These are phyloP conservation scores for Cladophialophora psammophila DNA, from an alignment of 2,329 filamentous ascomycete genomes.

Conservation along the genomic window DNA sequence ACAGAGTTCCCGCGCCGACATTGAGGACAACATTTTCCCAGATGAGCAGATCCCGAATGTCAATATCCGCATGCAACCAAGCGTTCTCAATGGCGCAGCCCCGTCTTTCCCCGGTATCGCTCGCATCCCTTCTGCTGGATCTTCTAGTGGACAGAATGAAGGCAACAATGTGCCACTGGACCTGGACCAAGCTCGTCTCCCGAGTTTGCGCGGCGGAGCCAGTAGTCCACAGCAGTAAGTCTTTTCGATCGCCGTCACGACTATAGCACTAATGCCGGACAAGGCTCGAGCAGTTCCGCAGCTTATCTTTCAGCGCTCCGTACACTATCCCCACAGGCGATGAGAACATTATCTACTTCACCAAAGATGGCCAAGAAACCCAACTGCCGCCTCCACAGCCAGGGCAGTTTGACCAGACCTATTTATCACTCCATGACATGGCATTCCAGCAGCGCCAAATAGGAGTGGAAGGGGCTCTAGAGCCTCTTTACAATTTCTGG, in stretches of 20 bases:
- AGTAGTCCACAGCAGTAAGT: conserved; percentile 39
- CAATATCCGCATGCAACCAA: conserved; percentile 40
- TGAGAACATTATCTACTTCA: conserved; percentile 36
- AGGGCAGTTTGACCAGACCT: conserved; percentile 45
- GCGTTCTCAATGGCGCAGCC: conserved; percentile 21
- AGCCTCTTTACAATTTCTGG: conserved; percentile 74
- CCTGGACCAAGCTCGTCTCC: conserved; percentile 21
- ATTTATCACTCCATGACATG: conserved; percentile 37
- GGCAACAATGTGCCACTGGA: conserved; percentile 11
- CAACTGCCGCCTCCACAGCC: conserved; percentile 37
- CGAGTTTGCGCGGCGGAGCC: conserved; percentile 38
- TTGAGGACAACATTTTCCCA: conserved; percentile 39
- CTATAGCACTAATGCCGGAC: conserved; percentile 22
- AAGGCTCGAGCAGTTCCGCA: conserved; percentile 33
- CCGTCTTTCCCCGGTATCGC: conserved; percentile 17
- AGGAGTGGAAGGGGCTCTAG: conserved; percentile 50
- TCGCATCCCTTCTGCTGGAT: conserved; percentile 19
- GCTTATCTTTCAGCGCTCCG: conserved; percentile 32
- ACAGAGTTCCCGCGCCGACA: conserved; percentile 32
- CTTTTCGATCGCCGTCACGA: conserved; percentile 6
- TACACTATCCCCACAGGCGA: conserved; percentile 22
- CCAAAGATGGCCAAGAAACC: conserved; percentile 38
- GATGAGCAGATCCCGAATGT: conserved; percentile 40
- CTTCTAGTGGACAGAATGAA: conserved; percentile 15
- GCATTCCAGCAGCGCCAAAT: conserved; percentile 47